These are phyloP conservation scores for Daedalea quercina DNA, from an alignment of 768 basidiomycete genomes.

Conservation along the genomic window DNA sequence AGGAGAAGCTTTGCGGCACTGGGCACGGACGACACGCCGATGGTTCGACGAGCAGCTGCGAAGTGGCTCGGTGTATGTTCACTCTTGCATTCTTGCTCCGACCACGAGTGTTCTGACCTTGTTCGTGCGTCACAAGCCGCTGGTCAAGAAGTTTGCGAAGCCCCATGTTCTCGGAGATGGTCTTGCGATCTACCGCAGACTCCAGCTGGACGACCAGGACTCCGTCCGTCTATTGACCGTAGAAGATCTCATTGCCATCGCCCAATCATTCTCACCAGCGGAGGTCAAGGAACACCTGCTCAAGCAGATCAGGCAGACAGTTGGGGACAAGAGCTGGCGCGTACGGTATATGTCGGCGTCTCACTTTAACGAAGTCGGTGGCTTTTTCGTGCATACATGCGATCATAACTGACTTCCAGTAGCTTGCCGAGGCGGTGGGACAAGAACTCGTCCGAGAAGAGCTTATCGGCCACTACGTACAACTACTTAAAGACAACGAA, in stretches of 20 bases:
- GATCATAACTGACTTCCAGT: background rate
- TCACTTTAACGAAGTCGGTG: conserved; percentile 86
- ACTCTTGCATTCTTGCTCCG: background rate
- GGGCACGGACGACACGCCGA: conserved; percentile 93
- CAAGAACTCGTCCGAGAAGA: conserved; percentile 89
- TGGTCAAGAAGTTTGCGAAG: conserved; percentile 74
- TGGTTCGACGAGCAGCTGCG: conserved; percentile 95
- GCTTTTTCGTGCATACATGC: background rate
- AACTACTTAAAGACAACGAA: conserved; percentile 95
- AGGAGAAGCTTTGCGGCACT: conserved; percentile 79
- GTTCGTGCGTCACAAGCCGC: conserved; percentile 44
- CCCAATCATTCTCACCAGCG: conserved; percentile 73
- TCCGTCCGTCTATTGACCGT: conserved; percentile 94
- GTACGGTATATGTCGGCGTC: conserved; percentile 98
- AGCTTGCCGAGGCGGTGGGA: conserved; percentile 92
- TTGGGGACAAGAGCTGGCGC: conserved; percentile 96
- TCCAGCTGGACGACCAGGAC: conserved; percentile 96
- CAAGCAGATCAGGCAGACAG: conserved; percentile 80
- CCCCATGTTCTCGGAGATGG: conserved; percentile 81
- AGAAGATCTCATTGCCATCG: conserved; percentile 91
- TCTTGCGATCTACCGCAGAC: conserved; percentile 86
- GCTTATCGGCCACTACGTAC: conserved; percentile 86
- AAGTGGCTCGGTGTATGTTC: conserved; percentile 89
- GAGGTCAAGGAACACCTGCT: conserved; percentile 89
- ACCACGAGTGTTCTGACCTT: background rate